A percentile compares a stretch with the other conserved stretches of the same genome.
Evolutionary conservation across 2,329 filamentous ascomycete species (phyloP).

Genomic region (Aspergillus latus): DNA sequence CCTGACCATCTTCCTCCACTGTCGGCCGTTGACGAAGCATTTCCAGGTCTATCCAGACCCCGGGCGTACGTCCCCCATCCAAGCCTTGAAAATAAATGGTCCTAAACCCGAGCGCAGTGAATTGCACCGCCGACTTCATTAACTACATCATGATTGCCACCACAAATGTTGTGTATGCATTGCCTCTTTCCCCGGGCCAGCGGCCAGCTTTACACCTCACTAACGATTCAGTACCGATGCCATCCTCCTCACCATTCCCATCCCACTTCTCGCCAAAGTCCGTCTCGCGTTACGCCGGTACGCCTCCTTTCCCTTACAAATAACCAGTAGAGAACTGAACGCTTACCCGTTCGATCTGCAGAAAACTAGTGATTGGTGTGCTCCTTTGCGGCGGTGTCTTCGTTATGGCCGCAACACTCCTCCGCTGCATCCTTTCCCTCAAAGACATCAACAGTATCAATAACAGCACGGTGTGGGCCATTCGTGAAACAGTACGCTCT

Average conservation of each 20-base stretch:
- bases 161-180: conserved; percentile 38
- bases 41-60: conserved; percentile 47
- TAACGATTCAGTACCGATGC: conserved; percentile 39
- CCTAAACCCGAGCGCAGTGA: neutral
- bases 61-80: conserved; percentile 29
- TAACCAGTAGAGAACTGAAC: neutral
- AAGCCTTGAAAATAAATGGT: too few species aligned
- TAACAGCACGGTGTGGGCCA: conserved; percentile 45
- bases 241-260: conserved; percentile 41
- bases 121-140: conserved; percentile 38
- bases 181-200: neutral
- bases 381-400: conserved; percentile 48
- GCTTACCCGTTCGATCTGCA: neutral
- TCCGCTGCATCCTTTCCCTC: conserved; percentile 45
- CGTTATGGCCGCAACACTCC: conserved; percentile 44
- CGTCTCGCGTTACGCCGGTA: conserved; percentile 38
- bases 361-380: conserved; percentile 41
- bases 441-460: conserved; percentile 40
- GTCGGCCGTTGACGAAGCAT: conserved; percentile 39
- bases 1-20: conserved; percentile 38
- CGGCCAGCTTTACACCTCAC: neutral
- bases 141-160: conserved; percentile 42
- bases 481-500: conserved; percentile 43
- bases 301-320: neutral
- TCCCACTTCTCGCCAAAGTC: conserved; percentile 44